Base-by-base conservation (phyloP, 2,329 filamentous ascomycete genomes). In the Ophiostoma triangulosporum region DNA sequence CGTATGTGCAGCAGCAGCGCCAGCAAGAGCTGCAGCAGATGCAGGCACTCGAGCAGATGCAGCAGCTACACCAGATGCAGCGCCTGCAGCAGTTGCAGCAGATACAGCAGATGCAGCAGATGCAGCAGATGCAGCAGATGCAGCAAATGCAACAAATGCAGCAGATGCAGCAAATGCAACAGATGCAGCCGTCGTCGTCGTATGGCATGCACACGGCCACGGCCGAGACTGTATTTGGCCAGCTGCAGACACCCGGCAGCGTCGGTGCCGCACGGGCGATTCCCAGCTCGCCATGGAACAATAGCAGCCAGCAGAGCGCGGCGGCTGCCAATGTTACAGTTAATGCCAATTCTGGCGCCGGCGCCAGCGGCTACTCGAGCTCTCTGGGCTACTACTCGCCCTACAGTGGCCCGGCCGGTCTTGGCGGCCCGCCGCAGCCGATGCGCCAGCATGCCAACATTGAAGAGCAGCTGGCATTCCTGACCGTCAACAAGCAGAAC, bases 121-220 rank as follows among this genome's bases (percentile, higher is more conserved):
- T 46, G 15, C 43, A 27, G 7, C 31, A 27, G 40, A 26, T 26
- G 22, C 43, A 46, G 43, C 29, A 32, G 15, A 31, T 27, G 26
- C 45, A 48, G 15, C 26, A 20, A 11, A 31, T 48, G 15, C 20
- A n/a, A 7, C 43, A 26, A 4, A 14, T 27, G 40, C 11, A 15
- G 3, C 35, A 38, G 14, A 38, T 38, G 20, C 12, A 22, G 14
- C 38, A 43, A 14, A 43, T 24, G 12, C 14, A 12, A 7, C 40
- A 26, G 9, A 46, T 46, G 43, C 43, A 27, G 15, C 33, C 50
- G 24, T 46, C 57, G 36, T 67, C 73, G 3, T 77, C 73, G 2
- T 80, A 78, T 56, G 77, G 74, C 15, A 77, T 80, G 75, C 70
- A 75, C 60, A 73, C 72, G 9, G 62, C 67, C 3, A 75, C 72